Evolutionary conservation across 768 basidiomycete species (phyloP).

Genomic region (Mycena galericulata): DNA sequence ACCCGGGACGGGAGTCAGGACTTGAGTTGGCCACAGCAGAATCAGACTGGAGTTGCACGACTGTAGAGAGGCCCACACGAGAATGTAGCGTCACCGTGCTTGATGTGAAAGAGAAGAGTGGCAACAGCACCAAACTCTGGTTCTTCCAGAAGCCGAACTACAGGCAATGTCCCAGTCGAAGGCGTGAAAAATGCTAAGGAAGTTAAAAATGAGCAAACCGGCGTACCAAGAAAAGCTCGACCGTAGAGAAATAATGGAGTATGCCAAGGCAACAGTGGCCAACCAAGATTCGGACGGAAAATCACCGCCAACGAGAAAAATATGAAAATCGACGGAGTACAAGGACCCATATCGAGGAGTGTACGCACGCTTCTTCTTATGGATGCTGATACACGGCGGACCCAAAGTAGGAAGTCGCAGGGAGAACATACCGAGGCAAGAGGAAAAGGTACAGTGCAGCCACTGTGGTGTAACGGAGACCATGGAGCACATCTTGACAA

Average conservation of each 20-base stretch:
- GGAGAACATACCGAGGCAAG: not conserved
- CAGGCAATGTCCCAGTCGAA: not conserved
- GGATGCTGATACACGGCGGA: conserved; percentile 2
- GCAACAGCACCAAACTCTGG: not conserved
- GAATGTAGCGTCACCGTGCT: not conserved
- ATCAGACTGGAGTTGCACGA: not conserved
- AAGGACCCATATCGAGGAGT: not conserved
- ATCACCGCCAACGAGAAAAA: not conserved
- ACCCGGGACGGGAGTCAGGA: not conserved
- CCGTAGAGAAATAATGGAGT: not conserved
- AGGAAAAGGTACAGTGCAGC: not conserved
- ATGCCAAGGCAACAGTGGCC: not conserved
- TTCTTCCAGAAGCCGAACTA: not conserved
- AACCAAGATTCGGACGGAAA: not conserved
- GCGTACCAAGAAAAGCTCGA: not conserved
- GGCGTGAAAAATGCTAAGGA: not conserved
- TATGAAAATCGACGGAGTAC: not conserved
- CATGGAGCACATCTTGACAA: not conserved
- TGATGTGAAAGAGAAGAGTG: not conserved
- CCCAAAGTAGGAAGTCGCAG: not conserved
- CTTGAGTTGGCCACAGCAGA: not conserved
- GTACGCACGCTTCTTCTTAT: not conserved
- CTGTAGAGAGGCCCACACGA: not conserved
- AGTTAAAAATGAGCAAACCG: not conserved
- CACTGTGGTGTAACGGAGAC: not conserved